Evolutionary conservation across 345 rosid genomes (phyloP).

Genomic region (Bruguiera parviflora): DNA sequence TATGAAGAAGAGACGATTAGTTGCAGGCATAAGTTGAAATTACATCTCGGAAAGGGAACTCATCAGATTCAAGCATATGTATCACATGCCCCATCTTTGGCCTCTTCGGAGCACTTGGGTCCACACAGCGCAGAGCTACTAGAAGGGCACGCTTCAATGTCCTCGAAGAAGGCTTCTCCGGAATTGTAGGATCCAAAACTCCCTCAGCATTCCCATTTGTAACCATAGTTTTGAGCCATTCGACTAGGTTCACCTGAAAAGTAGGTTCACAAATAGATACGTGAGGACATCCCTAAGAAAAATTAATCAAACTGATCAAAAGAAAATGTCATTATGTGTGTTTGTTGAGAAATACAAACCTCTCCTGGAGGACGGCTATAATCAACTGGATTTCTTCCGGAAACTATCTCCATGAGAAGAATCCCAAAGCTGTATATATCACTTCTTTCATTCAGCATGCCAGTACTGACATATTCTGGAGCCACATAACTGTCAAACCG

Average conservation of each 20-base stretch:
- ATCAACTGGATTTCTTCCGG: conserved; percentile 93
- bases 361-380: conserved; percentile 82
- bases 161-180: conserved; percentile 67
- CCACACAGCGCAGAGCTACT: conserved; percentile 88
- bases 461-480: conserved; percentile 94
- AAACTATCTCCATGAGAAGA: conserved; percentile 77
- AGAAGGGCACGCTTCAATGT: conserved; percentile 74
- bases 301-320: neutral
- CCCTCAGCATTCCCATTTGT: conserved; percentile 69
- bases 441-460: conserved; percentile 48
- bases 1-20: neutral
- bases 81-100: conserved; percentile 83
- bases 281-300: neutral
- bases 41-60: conserved; percentile 64
- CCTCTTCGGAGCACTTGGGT: conserved; percentile 70
- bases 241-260: conserved; percentile 77
- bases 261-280: neutral
- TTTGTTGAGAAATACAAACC: conserved; percentile 32
- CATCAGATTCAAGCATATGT: conserved; percentile 95
- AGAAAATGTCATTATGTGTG: conserved; percentile 1
- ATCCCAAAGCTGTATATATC: conserved; percentile 87
- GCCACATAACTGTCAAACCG: conserved; percentile 71
- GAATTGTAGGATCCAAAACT: conserved; percentile 78
- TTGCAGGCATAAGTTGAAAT: neutral
- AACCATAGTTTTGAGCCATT: conserved; percentile 92